phyloP scores from a whole-genome alignment of 2,329 filamentous ascomycete species.

The Hypomyces perniciosus region DNA sequence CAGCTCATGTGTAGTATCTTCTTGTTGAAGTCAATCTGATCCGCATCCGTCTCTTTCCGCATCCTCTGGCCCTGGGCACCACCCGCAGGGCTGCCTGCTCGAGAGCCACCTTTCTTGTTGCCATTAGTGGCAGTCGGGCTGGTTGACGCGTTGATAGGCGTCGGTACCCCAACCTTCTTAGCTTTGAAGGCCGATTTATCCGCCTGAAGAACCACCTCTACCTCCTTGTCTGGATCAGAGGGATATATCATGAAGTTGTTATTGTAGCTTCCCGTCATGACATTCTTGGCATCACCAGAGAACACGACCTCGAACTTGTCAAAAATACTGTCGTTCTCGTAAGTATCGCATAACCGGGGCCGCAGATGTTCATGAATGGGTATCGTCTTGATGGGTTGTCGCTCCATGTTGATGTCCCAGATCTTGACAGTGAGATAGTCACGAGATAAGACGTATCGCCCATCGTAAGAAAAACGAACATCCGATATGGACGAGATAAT shows the following conservation, averaged over 20 bases:
- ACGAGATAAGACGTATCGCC: conserved; percentile 92
- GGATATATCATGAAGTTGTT: conserved; percentile 99
- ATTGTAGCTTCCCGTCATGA: conserved; percentile 99
- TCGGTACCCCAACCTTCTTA: conserved; percentile 98
- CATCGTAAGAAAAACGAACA: conserved; percentile 93
- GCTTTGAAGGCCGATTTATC: conserved; percentile 99
- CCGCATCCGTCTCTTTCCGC: conserved; percentile 98
- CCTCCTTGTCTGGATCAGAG: conserved; percentile 90
- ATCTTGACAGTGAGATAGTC: conserved; percentile 99
- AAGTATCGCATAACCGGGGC: conserved; percentile 91
- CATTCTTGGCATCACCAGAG: conserved; percentile 95
- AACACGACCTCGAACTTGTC: conserved; percentile 99
- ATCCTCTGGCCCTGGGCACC: conserved; percentile 81
- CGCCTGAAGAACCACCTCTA: conserved; percentile 93
- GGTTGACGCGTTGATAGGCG: conserved; percentile 81
- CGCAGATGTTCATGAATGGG: conserved; percentile 96
- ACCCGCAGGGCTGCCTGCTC: conserved; percentile 80
- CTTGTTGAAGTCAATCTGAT: conserved; percentile 99
- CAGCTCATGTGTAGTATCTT: conserved; percentile 99
- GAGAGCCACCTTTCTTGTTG: conserved; percentile 80
- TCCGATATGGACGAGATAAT: conserved; percentile 99
- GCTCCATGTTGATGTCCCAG: conserved; percentile 99
- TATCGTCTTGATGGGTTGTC: conserved; percentile 95
- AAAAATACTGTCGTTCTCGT: conserved; percentile 99
- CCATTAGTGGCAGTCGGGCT: conserved; percentile 63